A percentile compares a stretch with the other conserved stretches of the same genome.
These are phyloP conservation scores for Pisolithus tinctorius DNA, from an alignment of 768 basidiomycete species.

Conservation along the genomic window DNA sequence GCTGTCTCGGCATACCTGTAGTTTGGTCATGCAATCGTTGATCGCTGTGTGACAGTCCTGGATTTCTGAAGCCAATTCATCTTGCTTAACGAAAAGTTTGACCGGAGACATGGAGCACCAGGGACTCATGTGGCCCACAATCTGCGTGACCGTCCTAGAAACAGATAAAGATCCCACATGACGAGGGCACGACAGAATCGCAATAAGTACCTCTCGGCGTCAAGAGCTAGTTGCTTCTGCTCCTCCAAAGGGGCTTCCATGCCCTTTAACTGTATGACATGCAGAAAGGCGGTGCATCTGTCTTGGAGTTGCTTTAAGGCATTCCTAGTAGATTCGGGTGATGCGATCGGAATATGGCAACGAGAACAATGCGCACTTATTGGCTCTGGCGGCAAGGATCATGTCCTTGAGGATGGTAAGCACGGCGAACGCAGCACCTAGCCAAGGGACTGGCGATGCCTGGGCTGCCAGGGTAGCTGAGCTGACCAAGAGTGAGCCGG, in stretches of 20 bases:
- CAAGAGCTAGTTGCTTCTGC: constrained; percentile 26
- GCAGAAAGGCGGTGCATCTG: constrained; percentile 38
- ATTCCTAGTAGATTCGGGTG: constrained; percentile 23
- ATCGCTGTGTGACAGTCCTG: constrained; percentile 39
- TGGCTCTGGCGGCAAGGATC: constrained; percentile 41
- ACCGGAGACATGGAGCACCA: constrained; percentile 37
- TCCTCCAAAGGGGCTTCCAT: constrained; percentile 22
- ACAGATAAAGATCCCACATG: constrained; percentile 3
- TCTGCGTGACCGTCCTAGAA: constrained; percentile 25
- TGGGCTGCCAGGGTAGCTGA: constrained; percentile 40
- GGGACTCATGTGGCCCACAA: constrained; percentile 35
- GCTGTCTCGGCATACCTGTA: constrained; percentile 32
- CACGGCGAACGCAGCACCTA: constrained; percentile 36
- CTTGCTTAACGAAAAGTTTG: constrained; percentile 41
- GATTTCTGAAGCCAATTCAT: constrained; percentile 38
- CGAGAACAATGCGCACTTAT: constrained; percentile 31
- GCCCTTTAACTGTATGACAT: constrained; percentile 28
- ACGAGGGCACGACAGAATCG: neutral
- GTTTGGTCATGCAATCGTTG: constrained; percentile 38
- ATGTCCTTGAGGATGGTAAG: constrained; percentile 39
- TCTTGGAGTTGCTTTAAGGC: constrained; percentile 40
- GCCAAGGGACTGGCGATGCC: constrained; percentile 42
- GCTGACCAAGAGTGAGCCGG: constrained; percentile 8
- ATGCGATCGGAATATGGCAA: neutral
- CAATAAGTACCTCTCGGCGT: constrained; percentile 27